A percentile compares a stretch with the other conserved stretches of the same genome.
phyloP scores from a whole-genome alignment of 805 yeast genomes.

The Lipomyces orientalis region DNA sequence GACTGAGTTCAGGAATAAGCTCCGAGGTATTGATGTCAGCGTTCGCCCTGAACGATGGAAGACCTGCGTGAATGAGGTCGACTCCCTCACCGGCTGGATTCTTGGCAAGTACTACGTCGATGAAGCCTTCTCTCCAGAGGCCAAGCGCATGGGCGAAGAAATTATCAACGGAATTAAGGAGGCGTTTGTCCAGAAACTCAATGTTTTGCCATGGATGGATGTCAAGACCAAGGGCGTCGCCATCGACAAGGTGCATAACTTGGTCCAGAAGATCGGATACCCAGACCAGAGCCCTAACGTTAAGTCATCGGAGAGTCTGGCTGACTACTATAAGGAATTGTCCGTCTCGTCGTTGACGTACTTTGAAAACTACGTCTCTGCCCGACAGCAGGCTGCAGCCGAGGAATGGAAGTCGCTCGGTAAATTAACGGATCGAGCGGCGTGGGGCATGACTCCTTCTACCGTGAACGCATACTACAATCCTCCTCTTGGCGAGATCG shows the following conservation, averaged over 20 bases:
- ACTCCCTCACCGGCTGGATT: conserved; percentile 36
- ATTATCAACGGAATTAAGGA: conserved; percentile 34
- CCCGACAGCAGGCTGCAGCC: conserved; percentile 31
- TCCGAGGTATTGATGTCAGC: conserved; percentile 32
- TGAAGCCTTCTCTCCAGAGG: conserved; percentile 32
- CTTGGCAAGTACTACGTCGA: conserved; percentile 37
- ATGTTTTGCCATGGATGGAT: conserved; percentile 36
- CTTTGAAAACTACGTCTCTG: conserved; percentile 35
- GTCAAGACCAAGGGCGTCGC: conserved; percentile 33
- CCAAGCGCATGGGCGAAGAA: conserved; percentile 35
- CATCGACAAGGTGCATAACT: conserved; percentile 31
- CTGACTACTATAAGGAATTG: conserved; percentile 31
- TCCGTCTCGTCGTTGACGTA: conserved; percentile 22
- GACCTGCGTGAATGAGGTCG: conserved; percentile 37
- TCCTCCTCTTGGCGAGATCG: conserved; percentile 38
- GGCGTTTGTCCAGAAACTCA: conserved; percentile 31
- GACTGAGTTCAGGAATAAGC: conserved; percentile 31
- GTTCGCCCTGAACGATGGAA: conserved; percentile 37
- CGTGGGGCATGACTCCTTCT: conserved; percentile 37
- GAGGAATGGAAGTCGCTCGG: conserved; percentile 34
- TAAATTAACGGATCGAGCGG: conserved; percentile 33
- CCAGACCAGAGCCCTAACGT: conserved; percentile 33
- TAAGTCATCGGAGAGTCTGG: conserved; percentile 29
- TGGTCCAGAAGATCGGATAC: conserved; percentile 38
- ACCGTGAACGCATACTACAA: conserved; percentile 39